Percentiles rank a stretch among this genome's conserved stretches.
These are phyloP conservation scores for Naganishia antarctica DNA, from an alignment of 768 basidiomycete genomes.

Conservation along the genomic window DNA sequence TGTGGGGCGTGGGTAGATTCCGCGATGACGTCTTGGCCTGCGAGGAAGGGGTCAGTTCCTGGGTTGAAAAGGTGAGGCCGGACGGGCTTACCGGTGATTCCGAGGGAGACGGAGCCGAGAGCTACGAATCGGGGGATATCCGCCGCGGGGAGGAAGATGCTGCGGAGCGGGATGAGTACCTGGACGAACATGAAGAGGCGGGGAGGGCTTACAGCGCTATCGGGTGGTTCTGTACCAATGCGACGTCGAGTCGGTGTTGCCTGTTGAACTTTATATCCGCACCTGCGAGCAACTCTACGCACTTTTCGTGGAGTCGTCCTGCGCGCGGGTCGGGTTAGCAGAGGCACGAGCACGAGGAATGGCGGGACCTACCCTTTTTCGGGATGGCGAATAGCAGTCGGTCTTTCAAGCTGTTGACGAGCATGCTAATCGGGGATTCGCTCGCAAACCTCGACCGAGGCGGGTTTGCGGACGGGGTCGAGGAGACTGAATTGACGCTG, in stretches of 20 bases:
- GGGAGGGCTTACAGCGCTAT: constrained; percentile 72
- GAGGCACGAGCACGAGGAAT: too few species aligned
- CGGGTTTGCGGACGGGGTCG: constrained; percentile 27
- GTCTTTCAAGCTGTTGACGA: constrained; percentile 74
- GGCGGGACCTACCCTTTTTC: constrained; percentile 83
- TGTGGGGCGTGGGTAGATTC: constrained; percentile 76
- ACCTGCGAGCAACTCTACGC: constrained; percentile 74
- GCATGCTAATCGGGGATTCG: constrained; percentile 53
- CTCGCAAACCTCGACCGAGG: constrained; percentile 41
- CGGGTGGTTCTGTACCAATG: constrained; percentile 84
- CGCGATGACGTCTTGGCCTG: constrained; percentile 89
- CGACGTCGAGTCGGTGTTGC: constrained; percentile 81
- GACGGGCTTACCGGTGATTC: constrained; percentile 61
- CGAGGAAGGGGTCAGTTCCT: neutral
- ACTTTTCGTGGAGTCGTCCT: constrained; percentile 89
- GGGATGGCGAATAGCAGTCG: constrained; percentile 90
- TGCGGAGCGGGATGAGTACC: constrained; percentile 43
- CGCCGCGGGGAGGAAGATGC: constrained; percentile 90
- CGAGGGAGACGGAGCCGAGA: constrained; percentile 91
- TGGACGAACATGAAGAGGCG: neutral
- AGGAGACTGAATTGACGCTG: constrained; percentile 26
- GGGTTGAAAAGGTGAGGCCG: too few species aligned
- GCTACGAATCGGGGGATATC: constrained; percentile 99
- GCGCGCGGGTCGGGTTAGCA: neutral
- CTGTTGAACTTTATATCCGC: constrained; percentile 93